Evolutionary conservation across 345 rosid genomes (phyloP), one percentile per base, ranked within the genome.

Genomic region (Erysimum cheiranthoides): DNA sequence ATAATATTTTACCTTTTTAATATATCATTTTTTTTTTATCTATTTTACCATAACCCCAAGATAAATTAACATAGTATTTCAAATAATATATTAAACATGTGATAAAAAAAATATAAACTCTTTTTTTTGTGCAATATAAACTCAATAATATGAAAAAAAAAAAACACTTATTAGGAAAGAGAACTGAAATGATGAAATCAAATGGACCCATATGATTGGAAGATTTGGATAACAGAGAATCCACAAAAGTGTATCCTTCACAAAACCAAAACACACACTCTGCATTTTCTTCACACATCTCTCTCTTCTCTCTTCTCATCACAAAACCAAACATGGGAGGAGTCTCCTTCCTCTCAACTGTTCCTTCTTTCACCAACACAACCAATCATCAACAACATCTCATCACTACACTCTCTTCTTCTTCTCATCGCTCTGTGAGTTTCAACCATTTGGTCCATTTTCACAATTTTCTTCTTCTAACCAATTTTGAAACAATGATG

Each of bases 261-360:
- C 73, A 64, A 32, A 63, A 77, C 75, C 63, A 57, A 56, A 12
- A 61, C 32, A 27, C 51, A 39, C 62, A 40, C 18, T 5, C 76
- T 31, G 32, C 57, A 34, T 35, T 51, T 78, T 52, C 58, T 36
- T 61, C 66, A 50, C 9, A 68, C 65, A 50, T 52, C 13, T 14
- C 27, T 39, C 27, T 59, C 58, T 66, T 38, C 61, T 64, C 34
- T 66, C 61, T 61, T 59, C 31, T 7, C 46, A 18, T 66, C 54
- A 61, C 42, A 40, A 40, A 78, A 51, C 70, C 36, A 61, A 1
- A 68, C 27, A 73, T 68, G 74, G 78, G 60, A 52, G 84, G 85
- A 35, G 84, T 81, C 5, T 86, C 90, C 54, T 87, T 87, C 79
- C 84, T 87, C 72, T 84, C 94, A 10, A 84, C 88, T 18, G 53